Percentiles rank a stretch among this genome's conserved stretches.
These are phyloP conservation scores for Paramecium octaurelia DNA, from an alignment of 73 alveolate genomes.

Conservation along the genomic window DNA sequence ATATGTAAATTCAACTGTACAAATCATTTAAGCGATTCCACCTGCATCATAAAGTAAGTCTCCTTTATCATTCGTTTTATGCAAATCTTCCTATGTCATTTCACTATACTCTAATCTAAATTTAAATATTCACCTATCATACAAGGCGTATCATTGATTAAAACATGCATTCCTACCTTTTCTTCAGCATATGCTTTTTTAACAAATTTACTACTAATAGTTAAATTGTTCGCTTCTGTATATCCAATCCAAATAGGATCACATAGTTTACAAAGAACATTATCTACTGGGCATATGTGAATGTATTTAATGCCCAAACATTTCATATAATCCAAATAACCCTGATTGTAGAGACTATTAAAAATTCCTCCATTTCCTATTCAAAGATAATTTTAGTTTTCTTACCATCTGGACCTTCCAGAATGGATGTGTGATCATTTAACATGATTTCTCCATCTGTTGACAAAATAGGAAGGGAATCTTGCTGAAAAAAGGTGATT, in stretches of 20 bases:
- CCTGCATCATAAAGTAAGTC: slow-evolving; percentile 70
- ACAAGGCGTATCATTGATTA: slow-evolving; percentile 63
- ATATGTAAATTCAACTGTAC: slow-evolving; percentile 48
- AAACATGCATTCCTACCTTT: slow-evolving; percentile 74
- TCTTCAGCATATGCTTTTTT: slow-evolving; percentile 65
- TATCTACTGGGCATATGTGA: slow-evolving; percentile 83
- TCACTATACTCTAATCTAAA: slow-evolving; percentile 74
- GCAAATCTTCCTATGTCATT: slow-evolving; percentile 58
- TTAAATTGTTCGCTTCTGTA: slow-evolving; percentile 38
- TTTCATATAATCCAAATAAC: slow-evolving; percentile 52
- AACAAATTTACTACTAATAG: slow-evolving; percentile 67
- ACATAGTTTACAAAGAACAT: slow-evolving; percentile 68
- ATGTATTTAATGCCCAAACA: slow-evolving; percentile 63
- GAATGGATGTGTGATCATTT: not conserved
- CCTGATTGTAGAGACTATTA: slow-evolving; percentile 65
- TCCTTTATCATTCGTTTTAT: slow-evolving; percentile 50
- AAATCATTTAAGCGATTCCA: slow-evolving; percentile 69
- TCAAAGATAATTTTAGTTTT: slow-evolving; percentile 62
- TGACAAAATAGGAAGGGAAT: slow-evolving; percentile 72
- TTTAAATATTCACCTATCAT: not conserved
- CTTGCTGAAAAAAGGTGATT: slow-evolving; percentile 71
- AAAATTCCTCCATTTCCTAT: slow-evolving; percentile 85
- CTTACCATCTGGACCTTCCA: slow-evolving; percentile 53
- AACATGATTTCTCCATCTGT: slow-evolving; percentile 74
- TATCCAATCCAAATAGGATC: slow-evolving; percentile 83